A percentile compares a stretch with the other conserved stretches of the same genome.
phyloP scores from a whole-genome alignment of 768 basidiomycete genomes.

The Punctularia strigosozonata region DNA sequence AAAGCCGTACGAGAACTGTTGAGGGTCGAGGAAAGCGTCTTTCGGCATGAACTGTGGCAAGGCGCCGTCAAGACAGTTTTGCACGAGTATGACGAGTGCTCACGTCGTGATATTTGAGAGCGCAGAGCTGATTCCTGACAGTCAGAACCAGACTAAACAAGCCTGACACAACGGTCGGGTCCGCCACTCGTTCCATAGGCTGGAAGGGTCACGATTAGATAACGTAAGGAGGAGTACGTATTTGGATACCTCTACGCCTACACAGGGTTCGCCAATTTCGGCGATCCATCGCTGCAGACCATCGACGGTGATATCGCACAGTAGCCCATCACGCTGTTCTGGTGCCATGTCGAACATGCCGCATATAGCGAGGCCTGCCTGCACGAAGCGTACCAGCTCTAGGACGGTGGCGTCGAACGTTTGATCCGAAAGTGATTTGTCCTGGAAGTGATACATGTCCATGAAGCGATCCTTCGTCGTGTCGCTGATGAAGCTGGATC shows the following conservation, averaged over 20 bases:
- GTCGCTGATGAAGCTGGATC: constrained; percentile 33
- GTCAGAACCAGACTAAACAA: constrained; percentile 59
- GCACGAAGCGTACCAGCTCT: constrained; percentile 65
- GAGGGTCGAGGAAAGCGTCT: constrained; percentile 70
- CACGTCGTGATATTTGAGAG: constrained; percentile 35
- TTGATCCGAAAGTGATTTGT: constrained; percentile 20
- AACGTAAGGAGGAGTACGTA: neutral
- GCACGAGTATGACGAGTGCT: constrained; percentile 4
- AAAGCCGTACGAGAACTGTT: constrained; percentile 41
- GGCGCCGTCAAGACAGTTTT: constrained; percentile 3
- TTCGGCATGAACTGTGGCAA: constrained; percentile 36
- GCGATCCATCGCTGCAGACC: constrained; percentile 59
- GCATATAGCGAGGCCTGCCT: constrained; percentile 59
- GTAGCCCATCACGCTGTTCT: constrained; percentile 43
- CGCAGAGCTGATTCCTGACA: constrained; percentile 57
- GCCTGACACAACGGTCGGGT: constrained; percentile 60
- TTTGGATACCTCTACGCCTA: constrained; percentile 45
- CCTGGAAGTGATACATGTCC: constrained; percentile 50
- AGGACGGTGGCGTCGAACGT: constrained; percentile 58
- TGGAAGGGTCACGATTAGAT: constrained; percentile 12
- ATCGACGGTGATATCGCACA: constrained; percentile 69
- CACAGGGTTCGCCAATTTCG: constrained; percentile 48
- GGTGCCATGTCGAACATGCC: constrained; percentile 40
- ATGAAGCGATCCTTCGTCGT: constrained; percentile 74
- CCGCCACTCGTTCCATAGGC: constrained; percentile 64